Evolutionary conservation across 2,329 filamentous ascomycete genomes (phyloP).

Genomic region (Gnomoniopsis sp.): DNA sequence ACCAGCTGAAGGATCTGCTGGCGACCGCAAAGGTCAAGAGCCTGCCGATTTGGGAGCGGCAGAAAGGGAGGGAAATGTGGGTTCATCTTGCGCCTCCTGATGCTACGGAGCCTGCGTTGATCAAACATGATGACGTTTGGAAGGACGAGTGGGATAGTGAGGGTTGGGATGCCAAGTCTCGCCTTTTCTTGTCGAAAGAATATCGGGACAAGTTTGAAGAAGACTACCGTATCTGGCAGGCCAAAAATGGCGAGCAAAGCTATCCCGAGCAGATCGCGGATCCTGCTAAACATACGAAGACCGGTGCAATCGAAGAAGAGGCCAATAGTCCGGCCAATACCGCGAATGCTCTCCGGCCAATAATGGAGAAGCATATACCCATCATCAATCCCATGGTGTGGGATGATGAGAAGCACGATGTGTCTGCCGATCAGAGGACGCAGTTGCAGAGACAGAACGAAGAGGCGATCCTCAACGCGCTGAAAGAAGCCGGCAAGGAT

Average conservation of each 20-base stretch:
- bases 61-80: not conserved
- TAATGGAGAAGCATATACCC: not conserved
- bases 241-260: too few species aligned
- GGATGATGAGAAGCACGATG: not conserved
- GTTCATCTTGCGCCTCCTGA: conserved; percentile 1
- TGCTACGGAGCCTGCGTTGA: not conserved
- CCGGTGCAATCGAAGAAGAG: too few species aligned
- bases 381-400: conserved; percentile 13
- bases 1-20: not conserved
- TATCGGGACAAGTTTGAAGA: not conserved
- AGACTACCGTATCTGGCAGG: not conserved
- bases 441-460: conserved; percentile 7
- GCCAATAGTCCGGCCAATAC: not conserved
- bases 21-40: not conserved
- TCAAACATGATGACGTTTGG: conserved; percentile 7
- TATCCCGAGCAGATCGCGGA: too few species aligned
- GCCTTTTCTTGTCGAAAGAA: not conserved
- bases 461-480: not conserved
- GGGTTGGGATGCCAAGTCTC: not conserved
- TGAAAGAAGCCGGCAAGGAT: not conserved
- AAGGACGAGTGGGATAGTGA: not conserved
- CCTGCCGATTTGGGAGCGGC: not conserved
- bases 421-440: not conserved
- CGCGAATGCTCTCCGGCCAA: not conserved
- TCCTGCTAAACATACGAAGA: too few species aligned